Evolutionary conservation across 2,329 filamentous ascomycete genomes (phyloP), one percentile per base, ranked within the genome.

Genomic region (Cercospora berteroae): DNA sequence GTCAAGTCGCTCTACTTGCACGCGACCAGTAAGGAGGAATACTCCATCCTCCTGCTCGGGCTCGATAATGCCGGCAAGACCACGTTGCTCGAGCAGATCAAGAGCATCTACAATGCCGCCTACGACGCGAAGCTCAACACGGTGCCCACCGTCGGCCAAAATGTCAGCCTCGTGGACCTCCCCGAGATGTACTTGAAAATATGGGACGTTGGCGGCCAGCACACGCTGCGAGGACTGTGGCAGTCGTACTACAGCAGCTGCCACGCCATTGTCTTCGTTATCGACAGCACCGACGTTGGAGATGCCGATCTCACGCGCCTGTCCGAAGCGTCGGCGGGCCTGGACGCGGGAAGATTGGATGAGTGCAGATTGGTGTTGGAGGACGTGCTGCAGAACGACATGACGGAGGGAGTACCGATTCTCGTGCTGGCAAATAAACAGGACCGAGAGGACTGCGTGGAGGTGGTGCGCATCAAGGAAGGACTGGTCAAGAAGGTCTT

Each of bases 31-130:
- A 98, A 97, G 87, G 94, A 98, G 95, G 94, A 98, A 83, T 98
- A 97, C 85, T 97, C 94, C 23, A 92, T 97, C 76, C 92, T 98
- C 77, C 90, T 98, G 73, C 91, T 98, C 75, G 95, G 95, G 70
- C 91, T 98, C 77, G 95, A 98, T 84, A 98, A 98, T 79, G 95
- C 95, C 69, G 95, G 95, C 80, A 98, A 98, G 85, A 98, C 95
- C 48, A 98, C 95, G 27, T 94, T 98, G 78, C 93, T 97, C 81
- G 93, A 96, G 78, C 94, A 97, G 80, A 93, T 98, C 80, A 97
- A 97, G 82, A 88, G 93, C 64, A 86, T 96, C 77, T 97, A 93
- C 85, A 85, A 89, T 55, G 80, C 73, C 70, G 79, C 83, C 84
- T 79, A 91, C 83, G 76, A 94, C 85, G 81, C 88, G 83, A 83